Evolutionary conservation across 2,329 filamentous ascomycete species (phyloP).

Genomic region (Grosmannia clavigera): DNA sequence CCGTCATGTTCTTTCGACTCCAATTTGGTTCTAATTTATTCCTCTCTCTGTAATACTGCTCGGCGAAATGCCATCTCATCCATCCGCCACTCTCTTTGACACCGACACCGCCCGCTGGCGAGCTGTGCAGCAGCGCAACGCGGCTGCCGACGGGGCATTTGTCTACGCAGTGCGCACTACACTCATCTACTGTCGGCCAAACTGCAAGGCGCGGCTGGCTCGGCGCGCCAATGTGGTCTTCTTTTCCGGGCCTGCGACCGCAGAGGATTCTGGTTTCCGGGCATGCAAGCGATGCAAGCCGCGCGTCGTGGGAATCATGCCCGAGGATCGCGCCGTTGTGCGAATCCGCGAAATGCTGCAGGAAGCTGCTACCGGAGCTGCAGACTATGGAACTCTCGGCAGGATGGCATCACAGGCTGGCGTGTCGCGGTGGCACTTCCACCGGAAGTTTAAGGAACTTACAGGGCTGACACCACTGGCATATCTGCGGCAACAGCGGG

Average conservation of each 20-base stretch:
- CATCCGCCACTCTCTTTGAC: background rate
- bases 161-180: constrained; percentile 32
- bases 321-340: constrained; percentile 28
- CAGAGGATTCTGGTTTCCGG: constrained; percentile 35
- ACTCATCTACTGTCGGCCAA: constrained; percentile 47
- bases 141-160: constrained; percentile 25
- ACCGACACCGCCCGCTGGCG: constrained; percentile 22
- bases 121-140: constrained; percentile 22
- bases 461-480: constrained; percentile 34
- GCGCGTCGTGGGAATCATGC: constrained; percentile 24
- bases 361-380: constrained; percentile 13
- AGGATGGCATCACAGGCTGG: constrained; percentile 36
- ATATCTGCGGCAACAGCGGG: constrained; percentile 14
- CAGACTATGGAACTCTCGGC: background rate
- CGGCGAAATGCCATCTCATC: background rate
- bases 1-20: background rate
- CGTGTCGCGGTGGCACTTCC: constrained; percentile 45
- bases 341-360: constrained; percentile 21
- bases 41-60: background rate
- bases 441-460: constrained; percentile 44
- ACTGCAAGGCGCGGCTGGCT: constrained; percentile 47
- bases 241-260: constrained; percentile 31
- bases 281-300: constrained; percentile 47
- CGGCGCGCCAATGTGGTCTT: constrained; percentile 48
- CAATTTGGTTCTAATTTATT: background rate